phyloP scores from a whole-genome alignment of 139 green algal genomes.

The Tetraselmis chui region DNA sequence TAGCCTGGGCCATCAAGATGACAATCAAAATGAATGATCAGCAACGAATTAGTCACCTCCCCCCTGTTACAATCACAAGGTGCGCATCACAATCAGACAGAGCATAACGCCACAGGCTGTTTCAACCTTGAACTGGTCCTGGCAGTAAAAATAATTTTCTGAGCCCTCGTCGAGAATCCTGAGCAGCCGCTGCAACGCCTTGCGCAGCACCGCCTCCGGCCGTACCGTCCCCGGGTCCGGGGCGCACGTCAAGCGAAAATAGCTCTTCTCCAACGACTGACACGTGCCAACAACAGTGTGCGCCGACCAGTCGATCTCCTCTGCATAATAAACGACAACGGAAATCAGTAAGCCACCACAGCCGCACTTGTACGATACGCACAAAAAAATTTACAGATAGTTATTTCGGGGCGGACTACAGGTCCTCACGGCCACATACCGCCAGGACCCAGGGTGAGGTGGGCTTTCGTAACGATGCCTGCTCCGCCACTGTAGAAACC shows the following conservation, averaged over 20 bases:
- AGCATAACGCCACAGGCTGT: no score
- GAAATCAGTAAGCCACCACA: no score
- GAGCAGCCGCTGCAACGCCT: slow-evolving; percentile 51
- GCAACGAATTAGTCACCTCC: neutral
- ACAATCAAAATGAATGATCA: neutral
- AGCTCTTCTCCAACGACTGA: slow-evolving; percentile 76
- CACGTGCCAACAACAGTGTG: slow-evolving; percentile 51
- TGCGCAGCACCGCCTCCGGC: slow-evolving; percentile 52
- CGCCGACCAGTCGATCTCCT: slow-evolving; percentile 32
- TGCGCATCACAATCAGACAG: no score
- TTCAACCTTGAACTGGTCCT: slow-evolving; percentile 80
- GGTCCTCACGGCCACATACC: neutral
- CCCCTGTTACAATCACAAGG: no score
- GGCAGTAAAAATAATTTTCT: slow-evolving; percentile 61
- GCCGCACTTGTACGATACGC: no score
- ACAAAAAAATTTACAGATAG: no score
- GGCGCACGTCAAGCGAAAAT: slow-evolving; percentile 72
- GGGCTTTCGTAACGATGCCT: neutral
- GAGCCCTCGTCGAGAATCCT: slow-evolving; percentile 25
- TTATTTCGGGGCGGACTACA: no score
- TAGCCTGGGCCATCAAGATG: slow-evolving; percentile 35
- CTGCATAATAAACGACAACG: slow-evolving; percentile 4
- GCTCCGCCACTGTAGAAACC: neutral
- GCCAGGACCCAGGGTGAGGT: neutral
- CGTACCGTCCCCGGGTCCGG: slow-evolving; percentile 62